Evolutionary conservation across 2,329 filamentous ascomycete genomes (phyloP).

Genomic region (Plenodomus lindquistii): DNA sequence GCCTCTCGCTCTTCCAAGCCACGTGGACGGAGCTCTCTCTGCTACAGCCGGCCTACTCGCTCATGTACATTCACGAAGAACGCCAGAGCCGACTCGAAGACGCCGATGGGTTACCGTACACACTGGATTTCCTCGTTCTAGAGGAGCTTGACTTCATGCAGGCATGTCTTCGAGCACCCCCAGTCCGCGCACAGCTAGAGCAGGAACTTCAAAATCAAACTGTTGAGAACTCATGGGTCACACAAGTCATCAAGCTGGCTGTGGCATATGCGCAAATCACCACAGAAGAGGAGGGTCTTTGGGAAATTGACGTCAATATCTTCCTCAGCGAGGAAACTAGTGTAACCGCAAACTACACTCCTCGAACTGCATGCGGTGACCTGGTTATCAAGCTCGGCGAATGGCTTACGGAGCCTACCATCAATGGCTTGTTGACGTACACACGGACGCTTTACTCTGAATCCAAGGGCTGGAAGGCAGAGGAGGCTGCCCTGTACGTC

Average conservation of each 20-base stretch:
- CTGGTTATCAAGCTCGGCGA: constrained; percentile 90
- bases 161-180: constrained; percentile 82
- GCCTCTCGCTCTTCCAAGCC: constrained; percentile 78
- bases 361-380: constrained; percentile 89
- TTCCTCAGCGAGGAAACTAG: constrained; percentile 95
- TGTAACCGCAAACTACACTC: constrained; percentile 93
- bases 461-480: constrained; percentile 62
- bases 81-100: constrained; percentile 88
- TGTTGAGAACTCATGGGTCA: constrained; percentile 70
- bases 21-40: constrained; percentile 86
- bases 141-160: constrained; percentile 96
- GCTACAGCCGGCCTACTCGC: constrained; percentile 73
- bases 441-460: constrained; percentile 72
- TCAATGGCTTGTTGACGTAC: constrained; percentile 78
- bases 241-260: constrained; percentile 83
- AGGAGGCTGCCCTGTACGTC: constrained; percentile 82
- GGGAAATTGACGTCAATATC: constrained; percentile 95
- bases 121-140: constrained; percentile 87
- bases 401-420: constrained; percentile 76
- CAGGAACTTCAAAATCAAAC: constrained; percentile 68
- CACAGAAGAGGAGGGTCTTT: constrained; percentile 88
- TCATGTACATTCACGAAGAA: constrained; percentile 84
- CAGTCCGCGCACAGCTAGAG: constrained; percentile 87
- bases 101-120: constrained; percentile 88
- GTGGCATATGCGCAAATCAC: constrained; percentile 88